Evolutionary conservation across 2,329 filamentous ascomycete genomes (phyloP), one percentile per base, ranked within the genome.

Genomic region (Coniochaeta ligniaria): DNA sequence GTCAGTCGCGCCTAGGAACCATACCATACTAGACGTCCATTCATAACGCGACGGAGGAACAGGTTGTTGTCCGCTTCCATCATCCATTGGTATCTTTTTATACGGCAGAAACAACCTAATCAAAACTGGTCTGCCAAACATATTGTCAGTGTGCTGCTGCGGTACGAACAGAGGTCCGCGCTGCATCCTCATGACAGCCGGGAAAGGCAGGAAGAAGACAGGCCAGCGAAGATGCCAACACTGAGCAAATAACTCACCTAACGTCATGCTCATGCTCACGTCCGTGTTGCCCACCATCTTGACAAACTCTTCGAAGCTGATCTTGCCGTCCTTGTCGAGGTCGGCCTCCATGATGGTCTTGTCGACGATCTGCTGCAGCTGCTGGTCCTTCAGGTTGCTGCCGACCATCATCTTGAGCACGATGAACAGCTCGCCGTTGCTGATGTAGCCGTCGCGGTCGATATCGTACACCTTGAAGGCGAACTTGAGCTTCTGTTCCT

Each of bases 341-440:
- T 99, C 95, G 57, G 95, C 95, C 80, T 99, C 95, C 95, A 98
- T 98, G 74, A 99, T 98, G 62, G 95, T 99, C 86, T 99, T 99
- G 81, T 99, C 95, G 68, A 99, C 95, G 74, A 99, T 99, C 85
- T 94, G 95, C 80, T 99, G 95, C 74, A 99, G 79, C 79, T 99
- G 95, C 78, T 97, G 92, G 75, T 99, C 95, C 83, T 99, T 99
- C 71, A 99, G 80, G 76, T 99, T 99, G 80, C 91, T 97, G 62
- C 95, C 95, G 58, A 99, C 95, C 95, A 99, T 99, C 95, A 99
- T 99, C 89, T 99, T 99, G 71, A 99, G 83, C 71, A 99, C 95
- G 71, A 99, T 98, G 76, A 98, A 99, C 58, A 99, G 85, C 81
- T 99, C 95, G 70, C 95, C 95, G 76, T 99, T 99, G 80, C 91